A percentile compares a stretch with the other conserved stretches of the same genome.
These are phyloP conservation scores for Coffea canephora DNA, from an alignment of 257 asterid genomes.

Conservation along the genomic window DNA sequence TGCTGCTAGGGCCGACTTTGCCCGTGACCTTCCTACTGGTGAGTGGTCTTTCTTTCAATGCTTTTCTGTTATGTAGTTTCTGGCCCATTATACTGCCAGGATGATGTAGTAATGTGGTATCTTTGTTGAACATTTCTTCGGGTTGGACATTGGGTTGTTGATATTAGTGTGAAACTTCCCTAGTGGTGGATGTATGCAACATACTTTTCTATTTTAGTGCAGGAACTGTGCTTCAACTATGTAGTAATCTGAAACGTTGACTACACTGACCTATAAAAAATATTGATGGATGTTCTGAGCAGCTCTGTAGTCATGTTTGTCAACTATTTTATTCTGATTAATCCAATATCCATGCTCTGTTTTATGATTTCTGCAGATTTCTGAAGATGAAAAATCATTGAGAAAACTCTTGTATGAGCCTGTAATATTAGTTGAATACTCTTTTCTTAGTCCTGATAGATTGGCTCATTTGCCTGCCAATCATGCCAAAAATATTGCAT, in stretches of 20 bases:
- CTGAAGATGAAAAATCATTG: conserved; percentile 37
- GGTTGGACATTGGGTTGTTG: not conserved
- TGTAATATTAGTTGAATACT: conserved; percentile 55
- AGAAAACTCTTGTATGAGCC: conserved; percentile 54
- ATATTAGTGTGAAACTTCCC: not conserved
- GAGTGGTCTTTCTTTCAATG: conserved; percentile 22
- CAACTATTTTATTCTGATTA: not conserved
- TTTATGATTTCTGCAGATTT: conserved; percentile 37
- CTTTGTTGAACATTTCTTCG: not conserved
- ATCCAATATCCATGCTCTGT: conserved; percentile 4
- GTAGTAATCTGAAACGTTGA: not conserved
- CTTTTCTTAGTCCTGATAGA: conserved; percentile 53
- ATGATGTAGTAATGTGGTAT: not conserved
- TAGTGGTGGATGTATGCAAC: conserved; percentile 2
- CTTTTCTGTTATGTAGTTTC: conserved; percentile 6
- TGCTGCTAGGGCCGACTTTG: conserved; percentile 57
- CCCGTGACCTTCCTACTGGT: conserved; percentile 54
- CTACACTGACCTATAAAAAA: not conserved
- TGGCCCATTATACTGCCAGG: not conserved
- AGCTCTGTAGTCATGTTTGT: not conserved
- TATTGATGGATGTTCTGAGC: not conserved
- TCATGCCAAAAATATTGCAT: conserved; percentile 38
- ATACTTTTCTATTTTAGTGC: not conserved
- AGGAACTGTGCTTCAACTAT: not conserved
- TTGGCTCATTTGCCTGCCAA: conserved; percentile 45